phyloP scores from a whole-genome alignment of 148 eudicot species.

The Persicaria maculosa region DNA sequence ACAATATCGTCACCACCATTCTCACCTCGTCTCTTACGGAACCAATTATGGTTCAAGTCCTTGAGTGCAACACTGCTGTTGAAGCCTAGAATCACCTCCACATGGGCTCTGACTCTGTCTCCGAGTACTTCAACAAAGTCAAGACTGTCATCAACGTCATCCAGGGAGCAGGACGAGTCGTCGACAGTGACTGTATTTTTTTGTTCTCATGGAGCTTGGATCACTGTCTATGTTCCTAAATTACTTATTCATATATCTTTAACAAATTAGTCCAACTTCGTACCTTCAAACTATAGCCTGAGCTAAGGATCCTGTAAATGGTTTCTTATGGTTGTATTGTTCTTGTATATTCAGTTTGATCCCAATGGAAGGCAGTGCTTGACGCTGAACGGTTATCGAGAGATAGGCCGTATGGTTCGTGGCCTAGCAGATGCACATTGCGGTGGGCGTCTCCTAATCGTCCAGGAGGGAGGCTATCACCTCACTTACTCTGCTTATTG shows the following conservation, averaged over 20 bases:
- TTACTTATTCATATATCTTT: background rate
- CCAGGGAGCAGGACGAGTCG: too few species aligned
- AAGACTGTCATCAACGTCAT: too few species aligned
- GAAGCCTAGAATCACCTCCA: too few species aligned
- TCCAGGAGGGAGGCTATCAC: slow-evolving; percentile 96
- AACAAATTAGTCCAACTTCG: background rate
- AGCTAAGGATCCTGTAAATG: background rate
- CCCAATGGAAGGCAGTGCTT: slow-evolving; percentile 97
- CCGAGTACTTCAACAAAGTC: too few species aligned
- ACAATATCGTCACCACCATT: too few species aligned
- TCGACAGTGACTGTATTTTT: too few species aligned
- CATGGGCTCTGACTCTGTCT: too few species aligned
- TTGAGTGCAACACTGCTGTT: too few species aligned
- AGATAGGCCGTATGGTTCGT: slow-evolving; percentile 43
- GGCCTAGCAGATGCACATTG: slow-evolving; percentile 52
- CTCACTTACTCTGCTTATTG: slow-evolving; percentile 90
- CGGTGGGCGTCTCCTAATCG: slow-evolving; percentile 59
- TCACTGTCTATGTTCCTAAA: too few species aligned
- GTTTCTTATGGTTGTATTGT: slow-evolving; percentile 5
- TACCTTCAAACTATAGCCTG: background rate
- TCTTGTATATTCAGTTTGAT: slow-evolving; percentile 59
- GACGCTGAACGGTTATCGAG: slow-evolving; percentile 91
- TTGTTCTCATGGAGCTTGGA: too few species aligned
- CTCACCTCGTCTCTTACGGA: too few species aligned
- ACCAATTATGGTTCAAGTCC: too few species aligned